A percentile compares a stretch with the other conserved stretches of the same genome.
phyloP scores from a whole-genome alignment of 1,284 basidiomycete genomes.

The Mycena sp. region DNA sequence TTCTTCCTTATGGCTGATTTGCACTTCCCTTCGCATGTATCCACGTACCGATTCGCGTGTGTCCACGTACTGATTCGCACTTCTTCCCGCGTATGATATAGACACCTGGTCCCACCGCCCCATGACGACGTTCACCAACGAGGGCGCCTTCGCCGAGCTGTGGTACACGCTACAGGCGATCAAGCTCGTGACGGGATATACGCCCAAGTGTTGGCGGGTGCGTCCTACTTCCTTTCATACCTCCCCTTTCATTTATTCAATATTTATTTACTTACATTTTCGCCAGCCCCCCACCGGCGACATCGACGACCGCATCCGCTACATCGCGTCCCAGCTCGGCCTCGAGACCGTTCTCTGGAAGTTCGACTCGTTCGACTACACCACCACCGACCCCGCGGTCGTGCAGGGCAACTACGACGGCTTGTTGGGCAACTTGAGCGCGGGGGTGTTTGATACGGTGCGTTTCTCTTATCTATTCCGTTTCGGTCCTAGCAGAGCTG shows the following conservation, averaged over 20 bases:
- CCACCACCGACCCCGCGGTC: background rate
- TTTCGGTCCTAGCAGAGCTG: too few species aligned
- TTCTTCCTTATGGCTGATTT: too few species aligned
- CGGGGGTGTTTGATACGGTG: conserved; percentile 15
- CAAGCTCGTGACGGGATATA: conserved; percentile 21
- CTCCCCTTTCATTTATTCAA: background rate
- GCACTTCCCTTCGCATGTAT: too few species aligned
- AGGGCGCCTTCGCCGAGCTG: conserved; percentile 75
- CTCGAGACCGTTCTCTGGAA: conserved; percentile 27
- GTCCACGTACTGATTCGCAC: background rate
- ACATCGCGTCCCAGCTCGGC: conserved; percentile 16
- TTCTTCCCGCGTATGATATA: background rate
- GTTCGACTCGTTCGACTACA: conserved; percentile 21
- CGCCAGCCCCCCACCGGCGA: conserved; percentile 16
- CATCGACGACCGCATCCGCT: conserved; percentile 24
- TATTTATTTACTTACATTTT: too few species aligned
- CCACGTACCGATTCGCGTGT: too few species aligned
- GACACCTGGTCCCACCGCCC: conserved; percentile 22
- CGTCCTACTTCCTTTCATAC: background rate
- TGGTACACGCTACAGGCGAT: conserved; percentile 56
- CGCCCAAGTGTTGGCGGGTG: conserved; percentile 21
- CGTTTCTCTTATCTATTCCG: background rate
- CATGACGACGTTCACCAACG: conserved; percentile 68
- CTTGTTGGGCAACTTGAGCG: background rate
- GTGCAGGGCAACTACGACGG: conserved; percentile 25